phyloP scores from a whole-genome alignment of 2,329 filamentous ascomycete species.

The Penicillium sp. region DNA sequence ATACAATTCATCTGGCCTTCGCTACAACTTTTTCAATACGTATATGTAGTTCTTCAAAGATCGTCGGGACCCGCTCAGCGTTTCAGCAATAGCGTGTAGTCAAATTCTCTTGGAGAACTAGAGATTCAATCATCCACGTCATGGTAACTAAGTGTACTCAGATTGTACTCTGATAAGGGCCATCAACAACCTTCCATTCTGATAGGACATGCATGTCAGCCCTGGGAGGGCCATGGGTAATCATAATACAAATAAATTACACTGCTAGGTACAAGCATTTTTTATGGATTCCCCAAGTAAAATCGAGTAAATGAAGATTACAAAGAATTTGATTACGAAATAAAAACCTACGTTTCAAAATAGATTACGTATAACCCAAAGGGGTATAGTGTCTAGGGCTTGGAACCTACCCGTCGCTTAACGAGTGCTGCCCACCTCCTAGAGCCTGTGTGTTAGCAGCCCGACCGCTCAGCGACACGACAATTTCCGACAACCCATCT shows the following conservation, averaged over 20 bases:
- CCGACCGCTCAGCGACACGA: slow-evolving; percentile 41
- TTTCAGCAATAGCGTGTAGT: slow-evolving; percentile 11
- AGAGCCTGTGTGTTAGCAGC: slow-evolving; percentile 27
- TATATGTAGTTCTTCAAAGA: not conserved
- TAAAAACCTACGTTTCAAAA: not conserved
- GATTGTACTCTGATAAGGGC: not conserved
- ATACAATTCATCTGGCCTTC: slow-evolving; percentile 38
- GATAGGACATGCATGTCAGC: not conserved
- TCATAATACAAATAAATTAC: not conserved
- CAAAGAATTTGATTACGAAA: not conserved
- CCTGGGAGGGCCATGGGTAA: not conserved
- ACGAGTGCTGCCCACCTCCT: slow-evolving; percentile 41
- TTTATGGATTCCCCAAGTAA: not conserved
- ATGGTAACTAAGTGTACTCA: not conserved
- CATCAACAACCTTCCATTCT: not conserved
- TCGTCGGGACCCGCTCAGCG: not conserved
- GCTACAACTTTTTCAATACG: slow-evolving; percentile 5
- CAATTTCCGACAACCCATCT: slow-evolving; percentile 36
- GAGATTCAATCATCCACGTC: not conserved
- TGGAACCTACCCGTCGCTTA: slow-evolving; percentile 45
- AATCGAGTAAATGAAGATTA: not conserved
- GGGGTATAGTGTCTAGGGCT: slow-evolving; percentile 37
- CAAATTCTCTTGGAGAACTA: not conserved
- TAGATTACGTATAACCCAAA: slow-evolving; percentile 21
- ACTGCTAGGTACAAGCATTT: not conserved